Evolutionary conservation across 2,329 filamentous ascomycete species (phyloP).

Genomic region (Cladosporium sp.): DNA sequence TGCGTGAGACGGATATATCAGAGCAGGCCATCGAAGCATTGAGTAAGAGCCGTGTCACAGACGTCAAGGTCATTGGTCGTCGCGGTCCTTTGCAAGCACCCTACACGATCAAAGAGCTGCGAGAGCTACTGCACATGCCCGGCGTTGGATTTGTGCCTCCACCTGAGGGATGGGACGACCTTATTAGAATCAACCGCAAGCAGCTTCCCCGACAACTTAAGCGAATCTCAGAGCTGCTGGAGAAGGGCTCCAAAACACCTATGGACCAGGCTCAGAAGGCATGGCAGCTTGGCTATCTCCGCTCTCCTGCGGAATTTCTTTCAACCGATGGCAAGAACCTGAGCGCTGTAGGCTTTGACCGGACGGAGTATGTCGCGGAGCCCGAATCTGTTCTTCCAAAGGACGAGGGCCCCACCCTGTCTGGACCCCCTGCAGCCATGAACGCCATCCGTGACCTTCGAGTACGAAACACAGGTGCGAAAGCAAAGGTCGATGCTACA

Average conservation of each 20-base stretch:
- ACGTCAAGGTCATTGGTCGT: constrained; percentile 81
- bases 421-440: constrained; percentile 14
- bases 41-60: constrained; percentile 64
- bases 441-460: constrained; percentile 24
- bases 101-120: constrained; percentile 90
- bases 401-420: background rate
- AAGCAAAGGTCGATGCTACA: constrained; percentile 51
- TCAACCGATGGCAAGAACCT: constrained; percentile 47
- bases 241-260: constrained; percentile 60
- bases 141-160: constrained; percentile 62
- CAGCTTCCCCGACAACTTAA: constrained; percentile 68
- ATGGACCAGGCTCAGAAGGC: constrained; percentile 51
- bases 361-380: constrained; percentile 32
- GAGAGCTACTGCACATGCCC: constrained; percentile 76
- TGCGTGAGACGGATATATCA: constrained; percentile 82
- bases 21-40: constrained; percentile 72
- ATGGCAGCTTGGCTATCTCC: constrained; percentile 81
- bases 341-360: constrained; percentile 61
- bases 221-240: constrained; percentile 72
- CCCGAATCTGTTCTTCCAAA: constrained; percentile 5
- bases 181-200: constrained; percentile 49
- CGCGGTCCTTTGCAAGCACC: constrained; percentile 78
- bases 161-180: constrained; percentile 27
- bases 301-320: constrained; percentile 68
- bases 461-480: constrained; percentile 27